Conservation (phyloP, 2,329 filamentous ascomycete genomes). For the Diplocarpon rosae region DNA sequence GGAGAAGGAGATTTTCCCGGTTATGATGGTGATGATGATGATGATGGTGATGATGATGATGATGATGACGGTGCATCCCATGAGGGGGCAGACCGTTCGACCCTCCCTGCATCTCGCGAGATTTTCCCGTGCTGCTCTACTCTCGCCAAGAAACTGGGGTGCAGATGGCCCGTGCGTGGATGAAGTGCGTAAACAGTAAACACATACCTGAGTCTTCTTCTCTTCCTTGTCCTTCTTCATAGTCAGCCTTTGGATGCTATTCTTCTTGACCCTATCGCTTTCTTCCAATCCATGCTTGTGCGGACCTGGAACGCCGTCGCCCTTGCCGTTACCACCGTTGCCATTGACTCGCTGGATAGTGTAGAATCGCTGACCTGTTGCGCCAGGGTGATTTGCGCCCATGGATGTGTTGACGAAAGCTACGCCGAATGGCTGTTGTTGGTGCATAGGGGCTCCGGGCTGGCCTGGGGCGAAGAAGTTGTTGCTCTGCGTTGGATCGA, state of each 20-base stretch:
- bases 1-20: no score
- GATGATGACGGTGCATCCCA: not conserved
- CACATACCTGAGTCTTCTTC: constrained; percentile 46
- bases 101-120: not conserved
- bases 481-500: constrained; percentile 18
- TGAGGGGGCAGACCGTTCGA: not conserved
- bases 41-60: no score
- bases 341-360: constrained; percentile 71
- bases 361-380: constrained; percentile 48
- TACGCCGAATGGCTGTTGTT: constrained; percentile 31
- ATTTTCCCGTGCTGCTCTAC: constrained; percentile 1
- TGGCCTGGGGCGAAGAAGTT: constrained; percentile 25
- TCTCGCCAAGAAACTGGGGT: constrained; percentile 2
- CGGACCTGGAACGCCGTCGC: constrained; percentile 57
- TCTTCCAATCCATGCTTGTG: constrained; percentile 64
- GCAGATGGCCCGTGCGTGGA: constrained; percentile 2
- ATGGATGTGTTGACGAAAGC: constrained; percentile 31
- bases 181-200: not conserved
- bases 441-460: constrained; percentile 14
- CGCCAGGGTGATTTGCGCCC: constrained; percentile 35
- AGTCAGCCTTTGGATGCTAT: constrained; percentile 57
- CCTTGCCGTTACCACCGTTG: constrained; percentile 62
- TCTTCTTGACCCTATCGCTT: constrained; percentile 74
- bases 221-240: constrained; percentile 54
- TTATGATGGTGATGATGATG: not conserved